phyloP scores from a whole-genome alignment of 371 early-diverging fungal genomes.

The Apophysomyces sp. region DNA sequence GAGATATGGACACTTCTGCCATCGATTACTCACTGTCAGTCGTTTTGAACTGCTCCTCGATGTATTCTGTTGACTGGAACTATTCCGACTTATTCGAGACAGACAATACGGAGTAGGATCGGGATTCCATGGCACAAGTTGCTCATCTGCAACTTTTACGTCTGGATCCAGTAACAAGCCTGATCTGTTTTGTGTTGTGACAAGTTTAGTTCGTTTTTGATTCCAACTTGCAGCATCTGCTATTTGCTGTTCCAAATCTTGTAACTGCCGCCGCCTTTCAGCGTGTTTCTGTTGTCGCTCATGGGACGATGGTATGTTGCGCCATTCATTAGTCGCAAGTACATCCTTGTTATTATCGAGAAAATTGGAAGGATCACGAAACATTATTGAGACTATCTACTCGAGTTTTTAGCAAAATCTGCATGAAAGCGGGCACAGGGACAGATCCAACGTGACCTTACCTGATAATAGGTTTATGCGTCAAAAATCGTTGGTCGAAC shows the following conservation, averaged over 20 bases:
- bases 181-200: slow-evolving; percentile 7
- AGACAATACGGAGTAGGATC: not conserved
- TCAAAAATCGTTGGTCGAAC: not conserved
- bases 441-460: not conserved
- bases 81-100: not conserved
- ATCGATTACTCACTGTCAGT: not conserved
- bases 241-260: slow-evolving; percentile 43
- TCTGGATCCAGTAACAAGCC: not conserved
- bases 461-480: not conserved
- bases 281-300: slow-evolving; percentile 25
- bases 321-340: not conserved
- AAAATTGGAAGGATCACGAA: not conserved
- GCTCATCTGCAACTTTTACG: not conserved
- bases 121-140: not conserved
- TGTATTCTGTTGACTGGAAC: not conserved
- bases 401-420: not conserved
- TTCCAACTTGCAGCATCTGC: slow-evolving; percentile 36
- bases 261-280: slow-evolving; percentile 36
- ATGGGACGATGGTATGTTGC: not conserved
- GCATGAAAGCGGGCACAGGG: too few species aligned
- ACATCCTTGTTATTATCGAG: not conserved
- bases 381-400: not conserved
- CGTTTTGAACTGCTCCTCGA: not conserved
- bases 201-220: slow-evolving; percentile 30
- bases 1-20: not conserved